Conservation (phyloP, 495 filamentous ascomycete species). For the Daldinia childiae region DNA sequence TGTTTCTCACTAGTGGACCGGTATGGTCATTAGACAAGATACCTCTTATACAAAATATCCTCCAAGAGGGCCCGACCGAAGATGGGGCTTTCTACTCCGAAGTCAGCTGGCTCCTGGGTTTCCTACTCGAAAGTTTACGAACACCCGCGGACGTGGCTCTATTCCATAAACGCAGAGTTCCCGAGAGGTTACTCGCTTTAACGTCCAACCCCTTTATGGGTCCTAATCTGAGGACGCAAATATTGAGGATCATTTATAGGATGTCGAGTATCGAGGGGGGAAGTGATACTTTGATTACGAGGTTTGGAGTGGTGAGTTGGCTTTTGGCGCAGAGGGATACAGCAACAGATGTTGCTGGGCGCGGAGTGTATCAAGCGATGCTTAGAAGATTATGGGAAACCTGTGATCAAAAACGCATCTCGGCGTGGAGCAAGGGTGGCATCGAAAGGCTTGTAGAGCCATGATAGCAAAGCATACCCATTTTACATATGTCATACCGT, state of each 20-base stretch:
- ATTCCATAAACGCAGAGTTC: constrained; percentile 81
- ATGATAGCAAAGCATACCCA: not conserved
- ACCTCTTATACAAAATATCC: constrained; percentile 77
- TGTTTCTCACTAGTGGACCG: constrained; percentile 79
- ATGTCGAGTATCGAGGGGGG: constrained; percentile 77
- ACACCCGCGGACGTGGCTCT: constrained; percentile 73
- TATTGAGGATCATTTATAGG: constrained; percentile 78
- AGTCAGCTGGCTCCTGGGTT: constrained; percentile 80
- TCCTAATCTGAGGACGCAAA: constrained; percentile 67
- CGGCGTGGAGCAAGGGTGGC: constrained; percentile 70
- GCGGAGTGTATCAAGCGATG: constrained; percentile 65
- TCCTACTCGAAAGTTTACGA: constrained; percentile 72
- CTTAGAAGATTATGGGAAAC: constrained; percentile 70
- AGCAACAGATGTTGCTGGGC: constrained; percentile 52
- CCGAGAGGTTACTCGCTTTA: constrained; percentile 79
- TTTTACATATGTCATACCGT: not conserved
- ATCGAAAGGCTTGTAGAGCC: constrained; percentile 39
- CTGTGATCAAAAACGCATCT: constrained; percentile 72
- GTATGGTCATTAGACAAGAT: constrained; percentile 77
- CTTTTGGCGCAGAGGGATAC: constrained; percentile 65
- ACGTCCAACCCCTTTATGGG: constrained; percentile 72
- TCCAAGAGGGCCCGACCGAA: constrained; percentile 73
- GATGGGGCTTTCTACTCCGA: constrained; percentile 81
- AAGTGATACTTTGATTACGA: constrained; percentile 84
- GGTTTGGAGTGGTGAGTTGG: constrained; percentile 85